Conservation (phyloP, 306 rosid genomes). For the Astragalus glycyphyllos region DNA sequence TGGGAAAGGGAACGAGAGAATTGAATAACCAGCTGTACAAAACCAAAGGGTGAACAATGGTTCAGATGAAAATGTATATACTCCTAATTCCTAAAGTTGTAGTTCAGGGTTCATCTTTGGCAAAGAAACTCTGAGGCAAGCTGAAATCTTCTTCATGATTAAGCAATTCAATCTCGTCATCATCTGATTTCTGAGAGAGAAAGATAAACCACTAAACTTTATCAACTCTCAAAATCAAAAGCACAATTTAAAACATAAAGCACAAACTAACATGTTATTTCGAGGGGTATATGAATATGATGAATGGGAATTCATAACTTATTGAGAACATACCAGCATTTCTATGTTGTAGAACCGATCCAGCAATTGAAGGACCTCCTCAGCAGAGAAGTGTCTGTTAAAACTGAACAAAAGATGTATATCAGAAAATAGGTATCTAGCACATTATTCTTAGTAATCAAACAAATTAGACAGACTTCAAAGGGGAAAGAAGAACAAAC, state of each 20-base stretch:
- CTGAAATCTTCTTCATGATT: constrained; percentile 84
- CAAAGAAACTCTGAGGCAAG: constrained; percentile 82
- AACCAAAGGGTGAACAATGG: constrained; percentile 20
- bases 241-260: constrained; percentile 25
- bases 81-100: constrained; percentile 47
- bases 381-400: constrained; percentile 80
- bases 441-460: constrained; percentile 20
- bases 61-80: constrained; percentile 40
- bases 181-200: constrained; percentile 81
- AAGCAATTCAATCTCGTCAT: constrained; percentile 78
- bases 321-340: constrained; percentile 72
- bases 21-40: constrained; percentile 38
- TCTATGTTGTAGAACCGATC: constrained; percentile 96
- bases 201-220: constrained; percentile 24
- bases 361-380: constrained; percentile 89
- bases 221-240: constrained; percentile 36
- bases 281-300: not conserved
- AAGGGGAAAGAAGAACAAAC: constrained; percentile 55
- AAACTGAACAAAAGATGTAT: constrained; percentile 60
- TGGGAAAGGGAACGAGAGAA: constrained; percentile 21
- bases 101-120: constrained; percentile 72
- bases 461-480: constrained; percentile 26
- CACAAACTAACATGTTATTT: constrained; percentile 21
- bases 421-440: constrained; percentile 19
- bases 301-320: constrained; percentile 5